phyloP scores from a whole-genome alignment of 345 rosid genomes.

The Eucalyptus leucophloia region DNA sequence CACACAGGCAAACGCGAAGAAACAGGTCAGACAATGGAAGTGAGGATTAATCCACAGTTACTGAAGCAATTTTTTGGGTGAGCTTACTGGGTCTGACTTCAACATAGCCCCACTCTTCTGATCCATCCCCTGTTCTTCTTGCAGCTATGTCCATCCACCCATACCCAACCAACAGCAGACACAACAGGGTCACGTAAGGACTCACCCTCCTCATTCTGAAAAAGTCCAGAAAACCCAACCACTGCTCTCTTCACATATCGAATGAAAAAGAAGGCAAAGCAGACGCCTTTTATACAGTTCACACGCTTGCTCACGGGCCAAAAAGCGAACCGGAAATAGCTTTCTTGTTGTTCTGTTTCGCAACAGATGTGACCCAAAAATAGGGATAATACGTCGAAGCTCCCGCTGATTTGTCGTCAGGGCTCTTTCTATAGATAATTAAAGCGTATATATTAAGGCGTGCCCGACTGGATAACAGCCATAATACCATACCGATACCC shows the following conservation, averaged over 20 bases:
- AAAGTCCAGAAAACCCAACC: neutral
- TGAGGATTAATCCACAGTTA: neutral
- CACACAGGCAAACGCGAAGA: neutral
- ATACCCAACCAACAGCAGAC: constrained; percentile 7
- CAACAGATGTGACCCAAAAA: neutral
- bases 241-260: neutral
- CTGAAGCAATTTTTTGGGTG: neutral
- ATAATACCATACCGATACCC: neutral
- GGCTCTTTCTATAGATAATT: neutral
- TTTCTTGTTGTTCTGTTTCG: neutral
- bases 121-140: constrained; percentile 18
- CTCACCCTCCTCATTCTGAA: constrained; percentile 33
- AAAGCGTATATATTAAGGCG: neutral
- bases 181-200: constrained; percentile 7
- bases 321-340: neutral
- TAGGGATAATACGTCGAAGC: neutral
- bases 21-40: neutral
- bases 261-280: neutral
- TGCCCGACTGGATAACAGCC: neutral
- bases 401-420: neutral
- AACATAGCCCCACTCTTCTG: constrained; percentile 88
- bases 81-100: constrained; percentile 86
- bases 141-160: constrained; percentile 12
- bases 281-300: neutral
- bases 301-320: neutral